These are phyloP conservation scores for Verticillium albo-atrum DNA, from an alignment of 2,329 filamentous ascomycete species.

Conservation along the genomic window DNA sequence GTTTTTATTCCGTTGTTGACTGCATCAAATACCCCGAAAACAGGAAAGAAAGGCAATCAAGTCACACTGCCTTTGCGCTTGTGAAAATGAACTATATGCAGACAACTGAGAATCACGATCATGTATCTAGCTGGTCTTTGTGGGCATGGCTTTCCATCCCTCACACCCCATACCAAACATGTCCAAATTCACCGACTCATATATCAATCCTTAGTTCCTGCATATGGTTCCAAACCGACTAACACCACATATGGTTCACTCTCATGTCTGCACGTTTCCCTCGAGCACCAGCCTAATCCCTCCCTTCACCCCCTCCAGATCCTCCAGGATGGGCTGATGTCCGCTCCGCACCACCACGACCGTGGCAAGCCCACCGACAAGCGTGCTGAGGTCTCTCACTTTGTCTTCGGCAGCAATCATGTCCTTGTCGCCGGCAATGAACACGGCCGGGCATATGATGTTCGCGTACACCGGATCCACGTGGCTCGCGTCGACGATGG, in stretches of 20 bases:
- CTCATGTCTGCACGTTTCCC: constrained; percentile 4
- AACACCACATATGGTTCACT: constrained; percentile 16
- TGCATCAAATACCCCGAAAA: no score
- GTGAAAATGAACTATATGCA: no score
- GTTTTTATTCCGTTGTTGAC: no score
- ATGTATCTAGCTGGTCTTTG: no score
- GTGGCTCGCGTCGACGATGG: constrained; percentile 20
- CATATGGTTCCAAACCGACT: constrained; percentile 19
- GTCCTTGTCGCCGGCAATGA: constrained; percentile 25
- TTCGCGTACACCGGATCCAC: constrained; percentile 23
- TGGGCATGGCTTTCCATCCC: no score
- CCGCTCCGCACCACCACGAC: constrained; percentile 16
- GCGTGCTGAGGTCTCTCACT: constrained; percentile 17
- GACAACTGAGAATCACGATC: no score
- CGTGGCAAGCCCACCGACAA: constrained; percentile 25
- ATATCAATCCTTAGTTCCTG: constrained; percentile 36
- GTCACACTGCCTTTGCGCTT: no score
- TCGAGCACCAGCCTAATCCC: constrained; percentile 4
- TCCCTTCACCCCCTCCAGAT: constrained; percentile 1
- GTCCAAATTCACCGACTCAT: no score
- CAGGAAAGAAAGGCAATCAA: no score
- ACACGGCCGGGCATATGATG: constrained; percentile 22
- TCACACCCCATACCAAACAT: no score
- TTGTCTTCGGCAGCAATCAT: constrained; percentile 21
- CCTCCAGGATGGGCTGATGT: constrained; percentile 13